phyloP scores from a whole-genome alignment of 768 basidiomycete species.

The Amanita polypyramis region DNA sequence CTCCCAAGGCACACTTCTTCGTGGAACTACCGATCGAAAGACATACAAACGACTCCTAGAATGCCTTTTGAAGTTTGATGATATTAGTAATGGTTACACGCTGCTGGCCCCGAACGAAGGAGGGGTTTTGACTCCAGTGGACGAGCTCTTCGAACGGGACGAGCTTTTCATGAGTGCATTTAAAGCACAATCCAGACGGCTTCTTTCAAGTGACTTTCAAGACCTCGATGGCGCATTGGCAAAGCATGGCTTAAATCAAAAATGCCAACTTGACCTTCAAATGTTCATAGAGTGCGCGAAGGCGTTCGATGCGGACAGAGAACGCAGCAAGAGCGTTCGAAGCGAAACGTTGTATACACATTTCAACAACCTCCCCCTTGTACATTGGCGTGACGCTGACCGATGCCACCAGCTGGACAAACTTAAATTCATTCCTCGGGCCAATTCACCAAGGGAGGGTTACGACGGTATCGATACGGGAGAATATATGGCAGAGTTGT shows the following conservation, averaged over 20 bases:
- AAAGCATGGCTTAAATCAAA: slow-evolving; percentile 20
- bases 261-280: slow-evolving; percentile 18
- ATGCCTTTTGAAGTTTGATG: neutral
- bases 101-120: slow-evolving; percentile 25
- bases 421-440: slow-evolving; percentile 31
- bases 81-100: neutral
- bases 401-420: slow-evolving; percentile 23
- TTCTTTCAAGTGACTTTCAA: slow-evolving; percentile 20
- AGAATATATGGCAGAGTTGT: slow-evolving; percentile 16
- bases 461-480: slow-evolving; percentile 12
- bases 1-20: neutral
- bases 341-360: slow-evolving; percentile 22
- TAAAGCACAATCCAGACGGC: slow-evolving; percentile 17
- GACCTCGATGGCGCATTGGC: slow-evolving; percentile 19
- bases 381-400: slow-evolving; percentile 9
- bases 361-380: slow-evolving; percentile 22
- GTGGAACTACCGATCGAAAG: neutral
- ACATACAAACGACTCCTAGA: neutral
- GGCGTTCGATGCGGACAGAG: slow-evolving; percentile 18
- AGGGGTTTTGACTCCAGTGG: slow-evolving; percentile 14
- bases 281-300: slow-evolving; percentile 27
- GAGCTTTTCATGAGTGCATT: slow-evolving; percentile 27
- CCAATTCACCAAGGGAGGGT: slow-evolving; percentile 11
- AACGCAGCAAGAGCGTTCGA: slow-evolving; percentile 13
- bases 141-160: slow-evolving; percentile 24